Evolutionary conservation across 345 rosid genomes (phyloP), one percentile per base, ranked within the genome.

Genomic region (Sonneratia alba): DNA sequence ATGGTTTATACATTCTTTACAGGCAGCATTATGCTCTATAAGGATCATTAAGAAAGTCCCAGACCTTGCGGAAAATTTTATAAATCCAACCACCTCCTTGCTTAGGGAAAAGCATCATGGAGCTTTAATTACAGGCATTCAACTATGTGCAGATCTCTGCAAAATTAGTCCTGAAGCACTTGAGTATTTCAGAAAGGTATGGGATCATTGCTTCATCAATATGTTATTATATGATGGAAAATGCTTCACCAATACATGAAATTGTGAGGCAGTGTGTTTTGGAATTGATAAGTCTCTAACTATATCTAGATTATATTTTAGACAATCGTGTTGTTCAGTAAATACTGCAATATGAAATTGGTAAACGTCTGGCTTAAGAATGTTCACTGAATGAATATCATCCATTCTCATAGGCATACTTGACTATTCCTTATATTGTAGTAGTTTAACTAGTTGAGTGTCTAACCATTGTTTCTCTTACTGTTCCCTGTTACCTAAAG

Each of bases 101-200:
- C 96, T 96, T 73, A 91, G 84, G 85, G 99, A 92, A 87, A 96
- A 96, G 76, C 99, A 96, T 82, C 99, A 96, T 81, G 99, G 99
- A 76, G 98, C 91, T 79, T 79, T 92, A 80, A 88, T 92, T 79
- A 90, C 98, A 53, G 98, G 97, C 79, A 80, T 96, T 85, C 98
- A 96, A 80, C 96, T 96, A 70, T 92, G 98, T 80, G 84, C 87
- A 75, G 98, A 96, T 80, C 81, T 96, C 75, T 91, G 99, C 83
- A 87, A 81, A 86, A 81, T 86, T 86, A 92, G 88, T 79, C 79
- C 88, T 24, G 99, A 92, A 76, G 98, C 98, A 73, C 89, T 86
- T 47, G 94, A 90, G 72, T 84, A 73, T 87, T 87, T 89, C 74
- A 88, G 97, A 83, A 89, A 89, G 98, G 99, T 96, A 85, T 71